Evolutionary conservation across 305 asterid genomes (phyloP).

Genomic region (Solanum hybrid): DNA sequence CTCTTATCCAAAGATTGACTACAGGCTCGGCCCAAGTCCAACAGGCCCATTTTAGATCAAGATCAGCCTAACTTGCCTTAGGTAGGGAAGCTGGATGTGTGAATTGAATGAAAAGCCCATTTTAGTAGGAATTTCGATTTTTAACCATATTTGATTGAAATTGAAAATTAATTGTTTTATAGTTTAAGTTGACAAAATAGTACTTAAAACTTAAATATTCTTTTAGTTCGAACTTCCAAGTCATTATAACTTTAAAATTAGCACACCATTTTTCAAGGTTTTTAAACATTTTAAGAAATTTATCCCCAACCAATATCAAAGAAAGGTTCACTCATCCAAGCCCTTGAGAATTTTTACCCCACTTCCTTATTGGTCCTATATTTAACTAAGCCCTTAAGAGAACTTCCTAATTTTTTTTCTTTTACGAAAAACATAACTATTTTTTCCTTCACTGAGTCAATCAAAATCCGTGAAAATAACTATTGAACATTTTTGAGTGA

Average conservation of each 20-base stretch:
- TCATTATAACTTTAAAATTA: neutral
- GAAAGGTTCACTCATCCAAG: neutral
- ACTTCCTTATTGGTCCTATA: neutral
- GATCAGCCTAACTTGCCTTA: neutral
- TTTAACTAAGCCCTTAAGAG: neutral
- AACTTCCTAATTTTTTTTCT: too few species aligned
- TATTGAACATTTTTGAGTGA: too few species aligned
- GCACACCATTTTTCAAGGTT: neutral
- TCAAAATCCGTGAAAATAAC: too few species aligned
- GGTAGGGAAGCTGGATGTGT: neutral
- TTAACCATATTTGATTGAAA: neutral
- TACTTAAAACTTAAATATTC: neutral
- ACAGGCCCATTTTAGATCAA: neutral
- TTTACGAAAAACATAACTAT: too few species aligned
- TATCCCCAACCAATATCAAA: neutral
- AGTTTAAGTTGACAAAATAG: neutral
- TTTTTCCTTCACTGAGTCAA: neutral
- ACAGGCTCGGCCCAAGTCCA: neutral
- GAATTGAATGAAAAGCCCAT: neutral
- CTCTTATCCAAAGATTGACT: neutral
- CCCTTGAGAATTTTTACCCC: neutral
- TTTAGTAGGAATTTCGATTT: neutral
- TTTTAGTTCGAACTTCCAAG: neutral
- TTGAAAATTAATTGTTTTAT: neutral
- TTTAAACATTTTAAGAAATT: neutral